Conservation (phyloP, 139 green algal genomes). For the Zygnema cylindricum region DNA sequence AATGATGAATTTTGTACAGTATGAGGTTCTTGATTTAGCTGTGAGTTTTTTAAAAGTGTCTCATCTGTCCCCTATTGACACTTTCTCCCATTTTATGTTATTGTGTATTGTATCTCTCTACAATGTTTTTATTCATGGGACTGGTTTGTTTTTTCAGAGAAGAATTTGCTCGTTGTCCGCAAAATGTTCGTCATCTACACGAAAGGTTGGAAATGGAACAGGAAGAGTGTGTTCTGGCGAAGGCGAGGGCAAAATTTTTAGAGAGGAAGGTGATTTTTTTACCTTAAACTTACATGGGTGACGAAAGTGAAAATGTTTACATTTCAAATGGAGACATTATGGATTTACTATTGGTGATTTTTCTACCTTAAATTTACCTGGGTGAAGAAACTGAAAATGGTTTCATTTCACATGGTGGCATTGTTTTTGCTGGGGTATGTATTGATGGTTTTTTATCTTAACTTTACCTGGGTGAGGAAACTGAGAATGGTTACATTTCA, state of each 20-base stretch:
- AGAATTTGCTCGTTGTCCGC: background rate
- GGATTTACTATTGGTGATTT: background rate
- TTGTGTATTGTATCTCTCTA: too few species aligned
- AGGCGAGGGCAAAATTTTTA: background rate
- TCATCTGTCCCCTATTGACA: too few species aligned
- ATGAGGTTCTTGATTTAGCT: background rate
- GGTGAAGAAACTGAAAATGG: background rate
- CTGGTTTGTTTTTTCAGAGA: background rate
- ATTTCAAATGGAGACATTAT: background rate
- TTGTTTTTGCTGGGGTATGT: background rate
- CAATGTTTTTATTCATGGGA: too few species aligned
- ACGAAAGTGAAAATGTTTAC: background rate
- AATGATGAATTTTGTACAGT: background rate
- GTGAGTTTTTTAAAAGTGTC: too few species aligned
- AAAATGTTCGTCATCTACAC: background rate
- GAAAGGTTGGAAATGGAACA: background rate
- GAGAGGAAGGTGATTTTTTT: background rate
- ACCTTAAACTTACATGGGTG: background rate
- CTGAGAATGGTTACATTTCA: too few species aligned
- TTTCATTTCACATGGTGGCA: too few species aligned
- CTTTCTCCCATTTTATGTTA: too few species aligned
- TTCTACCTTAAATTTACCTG: background rate
- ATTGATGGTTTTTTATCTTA: too few species aligned
- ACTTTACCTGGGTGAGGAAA: too few species aligned
- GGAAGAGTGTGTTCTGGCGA: background rate